A percentile compares a stretch with the other conserved stretches of the same genome.
phyloP scores from a whole-genome alignment of 768 basidiomycete species.

The Aureoboletus auriporus region DNA sequence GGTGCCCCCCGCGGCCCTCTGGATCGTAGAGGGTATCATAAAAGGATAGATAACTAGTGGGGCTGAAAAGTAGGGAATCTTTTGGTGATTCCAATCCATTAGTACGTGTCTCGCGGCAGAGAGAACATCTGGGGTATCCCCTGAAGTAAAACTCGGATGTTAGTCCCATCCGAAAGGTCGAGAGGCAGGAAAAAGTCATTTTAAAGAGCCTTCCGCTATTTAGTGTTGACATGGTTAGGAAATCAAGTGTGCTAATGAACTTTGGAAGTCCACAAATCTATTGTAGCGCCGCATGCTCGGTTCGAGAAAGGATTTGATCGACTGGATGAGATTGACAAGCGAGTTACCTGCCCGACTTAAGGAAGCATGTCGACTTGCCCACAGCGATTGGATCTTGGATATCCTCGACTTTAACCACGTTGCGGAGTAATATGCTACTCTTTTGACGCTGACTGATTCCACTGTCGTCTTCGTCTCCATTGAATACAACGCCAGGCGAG shows the following conservation, averaged over 20 bases:
- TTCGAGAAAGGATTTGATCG: constrained; percentile 79
- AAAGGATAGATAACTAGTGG: constrained; percentile 82
- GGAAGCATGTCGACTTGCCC: constrained; percentile 59
- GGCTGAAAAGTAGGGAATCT: constrained; percentile 82
- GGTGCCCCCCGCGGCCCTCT: constrained; percentile 33
- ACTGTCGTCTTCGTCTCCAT: constrained; percentile 60
- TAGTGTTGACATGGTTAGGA: constrained; percentile 86
- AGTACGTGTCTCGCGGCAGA: constrained; percentile 79
- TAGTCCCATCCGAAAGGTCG: neutral
- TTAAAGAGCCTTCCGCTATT: constrained; percentile 81
- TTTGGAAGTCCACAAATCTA: constrained; percentile 84
- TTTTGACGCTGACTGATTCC: constrained; percentile 44
- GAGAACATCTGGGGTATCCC: constrained; percentile 90
- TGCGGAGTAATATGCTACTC: constrained; percentile 70
- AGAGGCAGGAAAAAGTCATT: constrained; percentile 33
- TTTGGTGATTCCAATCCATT: constrained; percentile 94
- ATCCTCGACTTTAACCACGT: constrained; percentile 88
- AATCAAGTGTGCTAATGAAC: constrained; percentile 69
- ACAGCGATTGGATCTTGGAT: constrained; percentile 88
- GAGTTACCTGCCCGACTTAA: too few species aligned
- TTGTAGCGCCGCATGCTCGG: constrained; percentile 64
- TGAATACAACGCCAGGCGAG: constrained; percentile 96
- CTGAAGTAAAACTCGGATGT: constrained; percentile 38
- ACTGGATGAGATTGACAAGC: constrained; percentile 42
- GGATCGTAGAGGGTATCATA: constrained; percentile 49